phyloP scores from a whole-genome alignment of 192 early-diverging fungal genomes.

The Allomyces javanicus region DNA sequence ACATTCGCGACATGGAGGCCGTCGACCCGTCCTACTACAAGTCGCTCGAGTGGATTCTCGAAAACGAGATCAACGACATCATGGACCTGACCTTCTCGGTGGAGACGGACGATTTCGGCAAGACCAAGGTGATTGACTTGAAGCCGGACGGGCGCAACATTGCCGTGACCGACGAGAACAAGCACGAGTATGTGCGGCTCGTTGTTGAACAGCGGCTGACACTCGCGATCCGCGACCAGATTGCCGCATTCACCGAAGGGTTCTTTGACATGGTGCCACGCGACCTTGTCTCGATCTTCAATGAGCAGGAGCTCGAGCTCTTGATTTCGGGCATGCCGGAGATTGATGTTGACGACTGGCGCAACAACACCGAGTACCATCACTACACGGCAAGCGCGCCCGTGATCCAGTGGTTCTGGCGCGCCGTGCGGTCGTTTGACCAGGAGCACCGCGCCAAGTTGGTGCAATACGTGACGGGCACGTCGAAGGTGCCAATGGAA shows the following conservation, averaged over 20 bases:
- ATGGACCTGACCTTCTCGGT: slow-evolving; percentile 86
- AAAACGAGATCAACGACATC: slow-evolving; percentile 89
- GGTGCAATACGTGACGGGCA: slow-evolving; percentile 93
- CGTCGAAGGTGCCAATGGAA: slow-evolving; percentile 91
- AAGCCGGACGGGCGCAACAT: slow-evolving; percentile 73
- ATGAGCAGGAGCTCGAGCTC: slow-evolving; percentile 96
- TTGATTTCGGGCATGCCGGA: slow-evolving; percentile 96
- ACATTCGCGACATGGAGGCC: slow-evolving; percentile 94
- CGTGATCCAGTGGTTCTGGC: slow-evolving; percentile 98
- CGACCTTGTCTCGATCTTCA: slow-evolving; percentile 86
- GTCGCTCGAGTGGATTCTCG: slow-evolving; percentile 89
- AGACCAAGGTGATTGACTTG: slow-evolving; percentile 63
- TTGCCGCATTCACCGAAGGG: slow-evolving; percentile 75
- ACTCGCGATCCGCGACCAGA: slow-evolving; percentile 83
- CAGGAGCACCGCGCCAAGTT: slow-evolving; percentile 96
- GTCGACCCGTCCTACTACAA: slow-evolving; percentile 95
- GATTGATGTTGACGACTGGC: slow-evolving; percentile 99
- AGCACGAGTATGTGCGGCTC: slow-evolving; percentile 85
- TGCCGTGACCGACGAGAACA: slow-evolving; percentile 84
- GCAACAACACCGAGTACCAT: slow-evolving; percentile 94
- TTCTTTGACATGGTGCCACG: slow-evolving; percentile 91
- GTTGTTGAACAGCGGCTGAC: slow-evolving; percentile 83
- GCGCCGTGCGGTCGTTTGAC: slow-evolving; percentile 85
- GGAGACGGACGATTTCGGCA: slow-evolving; percentile 87
- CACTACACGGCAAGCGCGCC: slow-evolving; percentile 66